Evolutionary conservation across 129 eudicot species (phyloP).

Genomic region (Silybum marianum): DNA sequence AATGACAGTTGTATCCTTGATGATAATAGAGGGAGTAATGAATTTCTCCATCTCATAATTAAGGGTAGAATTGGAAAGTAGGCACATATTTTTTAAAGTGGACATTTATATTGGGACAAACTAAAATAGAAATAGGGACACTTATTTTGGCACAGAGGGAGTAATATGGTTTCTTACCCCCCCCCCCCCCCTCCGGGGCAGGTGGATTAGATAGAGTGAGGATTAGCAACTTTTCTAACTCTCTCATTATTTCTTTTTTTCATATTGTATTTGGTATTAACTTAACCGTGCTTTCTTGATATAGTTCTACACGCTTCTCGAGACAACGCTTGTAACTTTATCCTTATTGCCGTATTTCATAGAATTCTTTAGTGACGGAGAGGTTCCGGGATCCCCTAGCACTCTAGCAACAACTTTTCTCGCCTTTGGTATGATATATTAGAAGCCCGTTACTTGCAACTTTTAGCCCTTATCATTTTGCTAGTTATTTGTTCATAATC

Average conservation of each 20-base stretch:
- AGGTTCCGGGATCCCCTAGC: constrained; percentile 87
- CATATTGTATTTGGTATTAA: neutral
- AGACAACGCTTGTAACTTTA: constrained; percentile 77
- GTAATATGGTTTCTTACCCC: neutral
- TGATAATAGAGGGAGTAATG: neutral
- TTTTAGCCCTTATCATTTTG: neutral
- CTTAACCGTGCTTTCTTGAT: constrained; percentile 23
- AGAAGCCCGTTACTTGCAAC: neutral
- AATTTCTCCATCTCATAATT: neutral
- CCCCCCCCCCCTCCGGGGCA: neutral
- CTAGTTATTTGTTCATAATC: neutral
- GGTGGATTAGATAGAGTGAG: neutral
- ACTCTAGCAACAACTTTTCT: constrained; percentile 92
- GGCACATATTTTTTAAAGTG: neutral
- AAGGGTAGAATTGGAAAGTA: neutral
- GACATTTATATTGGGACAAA: neutral
- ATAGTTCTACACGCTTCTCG: constrained; percentile 95
- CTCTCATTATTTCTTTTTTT: neutral
- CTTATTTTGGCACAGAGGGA: neutral
- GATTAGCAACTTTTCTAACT: neutral
- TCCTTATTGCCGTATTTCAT: constrained; percentile 81
- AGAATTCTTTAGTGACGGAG: constrained; percentile 85
- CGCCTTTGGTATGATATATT: constrained; percentile 66
- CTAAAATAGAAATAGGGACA: neutral
- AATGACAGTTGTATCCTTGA: neutral